phyloP scores from a whole-genome alignment of 495 filamentous ascomycete species.

The Aspergillus asperescens region DNA sequence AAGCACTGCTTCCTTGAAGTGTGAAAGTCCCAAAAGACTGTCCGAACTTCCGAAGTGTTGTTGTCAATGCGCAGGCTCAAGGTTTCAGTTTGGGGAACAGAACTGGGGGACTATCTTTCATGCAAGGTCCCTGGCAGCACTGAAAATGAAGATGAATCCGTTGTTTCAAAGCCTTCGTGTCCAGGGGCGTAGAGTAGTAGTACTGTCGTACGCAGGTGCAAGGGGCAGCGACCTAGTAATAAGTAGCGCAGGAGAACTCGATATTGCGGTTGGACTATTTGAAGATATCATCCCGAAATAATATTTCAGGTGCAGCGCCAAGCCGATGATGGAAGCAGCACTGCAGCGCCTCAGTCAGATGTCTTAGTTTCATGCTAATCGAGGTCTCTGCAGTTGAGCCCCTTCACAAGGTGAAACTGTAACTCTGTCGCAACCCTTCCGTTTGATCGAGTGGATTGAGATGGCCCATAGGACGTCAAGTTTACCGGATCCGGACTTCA shows the following conservation, averaged over 20 bases:
- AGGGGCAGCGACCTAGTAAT: neutral
- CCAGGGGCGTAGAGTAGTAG: no score
- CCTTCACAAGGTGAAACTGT: neutral
- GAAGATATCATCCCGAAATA: neutral
- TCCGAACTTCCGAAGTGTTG: neutral
- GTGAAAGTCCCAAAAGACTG: neutral
- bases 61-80: neutral
- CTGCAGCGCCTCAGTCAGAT: neutral
- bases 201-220: no score
- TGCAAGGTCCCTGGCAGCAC: neutral
- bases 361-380: neutral
- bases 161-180: neutral
- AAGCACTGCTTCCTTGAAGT: neutral
- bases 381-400: neutral
- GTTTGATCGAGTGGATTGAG: neutral
- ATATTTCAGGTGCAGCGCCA: no score
- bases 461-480: neutral
- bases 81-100: neutral
- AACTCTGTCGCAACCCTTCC: neutral
- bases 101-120: neutral
- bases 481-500: neutral
- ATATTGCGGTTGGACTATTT: neutral
- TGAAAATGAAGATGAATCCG: neutral
- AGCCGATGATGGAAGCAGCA: no score
- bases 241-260: neutral